Base-by-base conservation (phyloP, 2,329 filamentous ascomycete species). In the Mollisiaceae sp. region DNA sequence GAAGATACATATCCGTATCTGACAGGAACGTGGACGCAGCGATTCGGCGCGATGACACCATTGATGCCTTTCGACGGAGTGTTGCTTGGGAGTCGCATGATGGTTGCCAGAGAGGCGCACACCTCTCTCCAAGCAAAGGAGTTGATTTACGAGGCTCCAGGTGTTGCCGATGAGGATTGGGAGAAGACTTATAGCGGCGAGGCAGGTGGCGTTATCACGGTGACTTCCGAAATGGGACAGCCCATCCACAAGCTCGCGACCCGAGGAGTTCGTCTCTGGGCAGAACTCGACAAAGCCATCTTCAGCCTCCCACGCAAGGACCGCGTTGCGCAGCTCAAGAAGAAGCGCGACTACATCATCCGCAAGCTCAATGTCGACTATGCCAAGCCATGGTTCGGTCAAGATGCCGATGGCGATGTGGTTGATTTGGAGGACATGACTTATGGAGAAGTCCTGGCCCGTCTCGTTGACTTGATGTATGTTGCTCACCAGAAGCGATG, bases 161-260 rank as follows among this genome's bases (percentile, higher is more conserved):
- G 57, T 27, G 38, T 43, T 64, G 93, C 93, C 75, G 82, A 96
- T 36, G 89, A 90, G 39, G 92, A 97, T 75, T 97, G 93, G 93
- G 92, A 97, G 79, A 88, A 93, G 80, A 94, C 92, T 4, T 97
- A 97, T 82, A 92, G 93, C 81, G 91, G 91, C 24, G 84, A 92
- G 24, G 90, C 93, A 63, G 94, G 94, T 74, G 94, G 94, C 77
- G 88, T 98, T 70, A 93, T 98, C 74, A 98, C 94, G 22, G 94
- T 98, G 58, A 89, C 91, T 66, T 98, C 94, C 0, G 94, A 98
- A 81, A 97, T 98, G 94, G 94, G 94, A 50, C 94, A 98, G 83
- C 94, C 94, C 1, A 98, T 98, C 66, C 94, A 98, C 83, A 97
- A 97, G 83, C 87, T 98, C 65, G 94, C 94, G 22, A 98, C 94